Conservation (phyloP, 805 yeast genomes). For the Kurtzmaniella fragi region DNA sequence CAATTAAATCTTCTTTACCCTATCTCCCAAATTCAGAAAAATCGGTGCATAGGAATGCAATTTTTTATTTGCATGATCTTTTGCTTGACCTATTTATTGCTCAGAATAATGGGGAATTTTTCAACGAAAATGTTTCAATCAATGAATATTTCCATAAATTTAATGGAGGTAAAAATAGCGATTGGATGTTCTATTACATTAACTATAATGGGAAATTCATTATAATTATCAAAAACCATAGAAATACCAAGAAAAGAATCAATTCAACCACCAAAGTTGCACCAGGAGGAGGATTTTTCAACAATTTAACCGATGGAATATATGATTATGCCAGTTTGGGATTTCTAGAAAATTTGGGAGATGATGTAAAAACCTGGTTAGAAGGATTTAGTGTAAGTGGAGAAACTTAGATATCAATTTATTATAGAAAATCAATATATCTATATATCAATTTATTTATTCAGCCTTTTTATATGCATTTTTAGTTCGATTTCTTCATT, state of each 20-base stretch:
- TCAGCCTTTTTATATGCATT: background rate
- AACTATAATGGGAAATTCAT: conserved; percentile 24
- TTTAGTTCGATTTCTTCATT: conserved; percentile 1
- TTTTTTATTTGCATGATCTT: conserved; percentile 37
- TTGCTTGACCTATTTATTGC: conserved; percentile 25
- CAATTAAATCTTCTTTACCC: conserved; percentile 34
- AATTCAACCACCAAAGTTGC: conserved; percentile 3
- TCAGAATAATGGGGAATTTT: conserved; percentile 18
- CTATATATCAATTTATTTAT: background rate
- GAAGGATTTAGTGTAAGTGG: conserved; percentile 21
- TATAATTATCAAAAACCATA: conserved; percentile 30
- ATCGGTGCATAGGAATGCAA: conserved; percentile 19
- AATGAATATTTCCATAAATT: conserved; percentile 38
- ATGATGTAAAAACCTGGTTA: conserved; percentile 38
- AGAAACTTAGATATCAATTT: conserved; percentile 6
- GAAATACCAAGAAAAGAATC: conserved; percentile 13
- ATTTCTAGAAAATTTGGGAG: conserved; percentile 37
- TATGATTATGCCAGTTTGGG: conserved; percentile 29
- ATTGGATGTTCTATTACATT: conserved; percentile 40
- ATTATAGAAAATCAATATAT: background rate
- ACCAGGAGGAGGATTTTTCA: conserved; percentile 4
- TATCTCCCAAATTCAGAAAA: conserved; percentile 17
- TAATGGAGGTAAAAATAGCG: conserved; percentile 29
- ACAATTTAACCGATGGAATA: conserved; percentile 15
- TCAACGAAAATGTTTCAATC: conserved; percentile 12